phyloP scores from a whole-genome alignment of 768 basidiomycete species.

The Suillus spraguei region DNA sequence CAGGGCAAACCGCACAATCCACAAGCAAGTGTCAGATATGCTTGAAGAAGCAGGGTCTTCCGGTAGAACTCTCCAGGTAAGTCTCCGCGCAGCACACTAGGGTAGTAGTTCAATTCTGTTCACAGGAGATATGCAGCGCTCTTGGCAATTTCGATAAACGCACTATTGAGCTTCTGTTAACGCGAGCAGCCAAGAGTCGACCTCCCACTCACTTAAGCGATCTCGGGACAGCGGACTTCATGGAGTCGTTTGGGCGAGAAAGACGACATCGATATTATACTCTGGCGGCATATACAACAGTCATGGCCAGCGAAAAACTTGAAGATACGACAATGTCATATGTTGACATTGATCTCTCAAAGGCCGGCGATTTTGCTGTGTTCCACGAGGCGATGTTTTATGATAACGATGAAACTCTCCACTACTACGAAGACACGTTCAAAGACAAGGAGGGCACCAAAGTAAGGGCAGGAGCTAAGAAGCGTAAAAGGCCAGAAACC shows the following conservation, averaged over 20 bases:
- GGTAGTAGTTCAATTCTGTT: constrained; percentile 13
- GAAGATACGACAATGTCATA: constrained; percentile 50
- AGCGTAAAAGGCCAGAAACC: constrained; percentile 29
- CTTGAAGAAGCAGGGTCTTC: constrained; percentile 65
- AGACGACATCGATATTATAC: constrained; percentile 87
- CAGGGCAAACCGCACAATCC: constrained; percentile 68
- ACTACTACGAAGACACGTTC: constrained; percentile 52
- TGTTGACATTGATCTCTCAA: constrained; percentile 46
- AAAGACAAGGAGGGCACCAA: constrained; percentile 32
- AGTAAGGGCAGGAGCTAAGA: constrained; percentile 21
- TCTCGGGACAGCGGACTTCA: constrained; percentile 66
- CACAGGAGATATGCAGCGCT: constrained; percentile 62
- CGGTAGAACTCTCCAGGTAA: constrained; percentile 76
- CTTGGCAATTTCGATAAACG: constrained; percentile 78
- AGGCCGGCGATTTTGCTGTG: constrained; percentile 56
- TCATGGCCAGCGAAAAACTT: constrained; percentile 67
- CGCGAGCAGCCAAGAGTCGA: constrained; percentile 61
- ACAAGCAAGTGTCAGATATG: constrained; percentile 78
- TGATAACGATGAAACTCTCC: constrained; percentile 41
- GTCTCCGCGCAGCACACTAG: constrained; percentile 4
- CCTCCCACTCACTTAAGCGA: constrained; percentile 76
- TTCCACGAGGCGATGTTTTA: constrained; percentile 59
- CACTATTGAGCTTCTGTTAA: constrained; percentile 79
- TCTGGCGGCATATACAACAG: constrained; percentile 60
- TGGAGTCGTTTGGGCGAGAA: constrained; percentile 86